Evolutionary conservation across 768 basidiomycete genomes (phyloP).

Genomic region (Fibroporia radiculosa): DNA sequence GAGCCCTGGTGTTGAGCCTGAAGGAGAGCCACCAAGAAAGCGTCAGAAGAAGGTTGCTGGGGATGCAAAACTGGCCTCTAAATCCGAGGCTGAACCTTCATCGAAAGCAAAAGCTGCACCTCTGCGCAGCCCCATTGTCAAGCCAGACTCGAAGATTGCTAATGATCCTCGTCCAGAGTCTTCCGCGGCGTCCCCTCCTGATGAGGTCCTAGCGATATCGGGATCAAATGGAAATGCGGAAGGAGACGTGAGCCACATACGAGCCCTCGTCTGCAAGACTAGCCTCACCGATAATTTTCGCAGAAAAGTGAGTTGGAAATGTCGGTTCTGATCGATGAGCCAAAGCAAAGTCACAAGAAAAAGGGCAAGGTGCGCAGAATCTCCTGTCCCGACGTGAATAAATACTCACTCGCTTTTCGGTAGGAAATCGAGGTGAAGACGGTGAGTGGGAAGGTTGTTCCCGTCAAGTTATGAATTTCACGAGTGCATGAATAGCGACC

Average conservation of each 20-base stretch:
- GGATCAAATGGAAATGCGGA: neutral
- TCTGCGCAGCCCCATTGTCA: neutral
- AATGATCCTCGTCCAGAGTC: neutral
- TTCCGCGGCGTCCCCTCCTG: no score
- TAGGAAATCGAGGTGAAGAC: neutral
- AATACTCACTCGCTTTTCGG: no score
- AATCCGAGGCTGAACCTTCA: neutral
- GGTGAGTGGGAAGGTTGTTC: neutral
- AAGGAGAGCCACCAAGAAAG: constrained; percentile 4
- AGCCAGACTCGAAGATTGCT: neutral
- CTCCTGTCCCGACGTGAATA: no score
- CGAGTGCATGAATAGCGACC: constrained; percentile 1
- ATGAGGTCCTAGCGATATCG: no score
- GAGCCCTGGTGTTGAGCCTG: no score
- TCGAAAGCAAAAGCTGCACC: neutral
- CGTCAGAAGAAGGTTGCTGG: constrained; percentile 1
- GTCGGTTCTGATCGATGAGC: constrained; percentile 53
- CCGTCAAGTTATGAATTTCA: neutral
- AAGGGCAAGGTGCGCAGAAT: constrained; percentile 27
- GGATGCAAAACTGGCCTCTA: neutral
- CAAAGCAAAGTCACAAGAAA: constrained; percentile 34
- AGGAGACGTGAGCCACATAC: no score
- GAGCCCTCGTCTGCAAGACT: no score
- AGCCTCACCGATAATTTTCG: no score
- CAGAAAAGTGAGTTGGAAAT: constrained; percentile 51